Evolutionary conservation across 148 eudicot species (phyloP), one percentile per base, ranked within the genome.

Genomic region (Heliosperma pusillum): DNA sequence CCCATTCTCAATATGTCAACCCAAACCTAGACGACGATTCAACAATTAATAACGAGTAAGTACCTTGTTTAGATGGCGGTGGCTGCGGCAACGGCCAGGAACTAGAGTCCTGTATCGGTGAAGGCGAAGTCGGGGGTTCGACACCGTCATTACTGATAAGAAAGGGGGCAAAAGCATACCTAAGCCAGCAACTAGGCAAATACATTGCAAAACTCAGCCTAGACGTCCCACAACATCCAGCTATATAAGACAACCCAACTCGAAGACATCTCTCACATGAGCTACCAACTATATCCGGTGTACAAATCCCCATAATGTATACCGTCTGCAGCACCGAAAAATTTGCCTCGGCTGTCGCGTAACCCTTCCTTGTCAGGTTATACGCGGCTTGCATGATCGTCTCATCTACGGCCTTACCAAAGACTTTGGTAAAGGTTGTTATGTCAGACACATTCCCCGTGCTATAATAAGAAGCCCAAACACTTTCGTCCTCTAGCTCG

Each of bases 231-330:
- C 76, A 73, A 4, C 76, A 73, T 42, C 56, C 76, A 1, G 33
- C 76, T 57, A 73, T 60, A 16, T 1, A 3, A 73, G 29, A n/a
- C n/a, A n/a, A n/a, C n/a, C n/a, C n/a, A n/a, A n/a, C n/a, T n/a
- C n/a, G n/a, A n/a, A n/a, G n/a, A 20, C 76, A 73, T 22, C 40
- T 59, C 44, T 60, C 76, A 22, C 76, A 73, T 16, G 9, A 29
- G 16, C 4, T 36, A 0, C 68, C 76, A 13, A 73, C 6, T 12
- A 78, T 47, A 7, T 78, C 80, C 0, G 72, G 59, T 10, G 80
- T 78, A 42, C 80, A 78, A 19, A 72, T 75, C 0, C 30, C 80
- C 17, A 72, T 26, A 42, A 33, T 19, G 26, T 78, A 78, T 26
- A 78, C 17, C 1, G 29, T 17, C 33, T 64, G 53, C 2, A 65